phyloP scores from a whole-genome alignment of 495 filamentous ascomycete genomes.

The Penicillium ochrochloron region DNA sequence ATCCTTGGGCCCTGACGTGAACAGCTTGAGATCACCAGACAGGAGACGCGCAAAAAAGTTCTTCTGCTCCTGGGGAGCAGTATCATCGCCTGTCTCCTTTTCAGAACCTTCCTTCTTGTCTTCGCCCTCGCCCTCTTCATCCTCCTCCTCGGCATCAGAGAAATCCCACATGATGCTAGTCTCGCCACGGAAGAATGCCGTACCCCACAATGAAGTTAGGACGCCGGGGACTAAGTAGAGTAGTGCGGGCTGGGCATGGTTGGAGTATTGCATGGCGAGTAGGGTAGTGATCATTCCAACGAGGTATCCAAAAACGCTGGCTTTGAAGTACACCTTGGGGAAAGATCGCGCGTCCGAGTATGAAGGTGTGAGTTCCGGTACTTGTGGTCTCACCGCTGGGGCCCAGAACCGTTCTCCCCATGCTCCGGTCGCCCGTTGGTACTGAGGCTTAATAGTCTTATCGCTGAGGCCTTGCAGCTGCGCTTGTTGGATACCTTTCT shows the following conservation, averaged over 20 bases:
- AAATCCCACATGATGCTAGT: constrained; percentile 77
- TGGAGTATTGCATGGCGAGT: constrained; percentile 72
- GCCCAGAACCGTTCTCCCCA: constrained; percentile 93
- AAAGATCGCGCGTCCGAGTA: constrained; percentile 59
- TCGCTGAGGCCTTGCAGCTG: constrained; percentile 42
- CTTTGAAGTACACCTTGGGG: constrained; percentile 86
- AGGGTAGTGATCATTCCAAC: constrained; percentile 80
- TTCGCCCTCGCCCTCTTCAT: constrained; percentile 32
- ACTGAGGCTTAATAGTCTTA: constrained; percentile 56
- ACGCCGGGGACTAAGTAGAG: constrained; percentile 93
- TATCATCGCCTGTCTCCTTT: constrained; percentile 29
- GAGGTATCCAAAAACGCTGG: constrained; percentile 77
- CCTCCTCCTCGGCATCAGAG: constrained; percentile 63
- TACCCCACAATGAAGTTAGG: constrained; percentile 75
- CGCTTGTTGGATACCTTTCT: constrained; percentile 51
- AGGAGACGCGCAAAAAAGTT: constrained; percentile 40
- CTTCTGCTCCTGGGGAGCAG: constrained; percentile 17
- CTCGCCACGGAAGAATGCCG: constrained; percentile 73
- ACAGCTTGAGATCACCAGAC: constrained; percentile 26
- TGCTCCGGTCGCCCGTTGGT: constrained; percentile 63
- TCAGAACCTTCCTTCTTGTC: constrained; percentile 9
- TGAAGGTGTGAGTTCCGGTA: constrained; percentile 42
- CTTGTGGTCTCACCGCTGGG: constrained; percentile 30
- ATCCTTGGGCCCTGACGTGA: constrained; percentile 6
- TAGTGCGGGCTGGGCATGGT: constrained; percentile 87